Percentiles rank a stretch among this genome's conserved stretches.
These are phyloP conservation scores for Fusarium sp. DNA, from an alignment of 2,329 filamentous ascomycete genomes.

Conservation along the genomic window DNA sequence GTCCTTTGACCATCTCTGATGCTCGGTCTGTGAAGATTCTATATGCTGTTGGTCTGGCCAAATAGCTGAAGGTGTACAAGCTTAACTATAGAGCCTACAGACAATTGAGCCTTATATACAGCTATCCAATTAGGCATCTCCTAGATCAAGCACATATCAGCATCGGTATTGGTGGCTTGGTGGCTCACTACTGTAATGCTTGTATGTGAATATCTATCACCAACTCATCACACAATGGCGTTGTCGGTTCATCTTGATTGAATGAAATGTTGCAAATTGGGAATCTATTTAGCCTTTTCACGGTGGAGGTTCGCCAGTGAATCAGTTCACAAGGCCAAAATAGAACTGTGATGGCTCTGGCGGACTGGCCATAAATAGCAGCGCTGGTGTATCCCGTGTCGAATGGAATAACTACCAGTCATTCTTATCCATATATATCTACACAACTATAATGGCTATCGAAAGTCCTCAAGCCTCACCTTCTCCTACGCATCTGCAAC, in stretches of 20 bases:
- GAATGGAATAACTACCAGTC: not conserved
- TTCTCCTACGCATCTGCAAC: not conserved
- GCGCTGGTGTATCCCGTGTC: not conserved
- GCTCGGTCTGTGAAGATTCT: not conserved
- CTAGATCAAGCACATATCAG: not conserved
- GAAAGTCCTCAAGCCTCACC: not conserved
- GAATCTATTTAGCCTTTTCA: conserved; percentile 7
- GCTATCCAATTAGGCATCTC: not conserved
- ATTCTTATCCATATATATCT: not conserved
- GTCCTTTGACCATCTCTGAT: not conserved
- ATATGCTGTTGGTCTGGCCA: not conserved
- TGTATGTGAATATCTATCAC: conserved; percentile 2
- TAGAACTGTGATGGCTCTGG: not conserved
- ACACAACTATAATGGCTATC: conserved; percentile 4
- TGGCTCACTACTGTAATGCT: conserved; percentile 17
- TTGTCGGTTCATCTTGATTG: conserved; percentile 7
- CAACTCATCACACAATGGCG: conserved; percentile 31
- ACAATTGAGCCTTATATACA: not conserved
- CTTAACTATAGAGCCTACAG: not conserved
- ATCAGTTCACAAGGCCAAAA: not conserved
- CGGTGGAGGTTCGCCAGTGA: not conserved
- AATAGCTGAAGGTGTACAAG: conserved; percentile 22
- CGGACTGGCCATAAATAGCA: conserved; percentile 17
- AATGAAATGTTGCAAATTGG: conserved; percentile 7
- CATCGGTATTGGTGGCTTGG: conserved; percentile 20